Evolutionary conservation across 1,284 basidiomycete species (phyloP), one percentile per base, ranked within the genome.

Genomic region (Papiliotrema flavescens): DNA sequence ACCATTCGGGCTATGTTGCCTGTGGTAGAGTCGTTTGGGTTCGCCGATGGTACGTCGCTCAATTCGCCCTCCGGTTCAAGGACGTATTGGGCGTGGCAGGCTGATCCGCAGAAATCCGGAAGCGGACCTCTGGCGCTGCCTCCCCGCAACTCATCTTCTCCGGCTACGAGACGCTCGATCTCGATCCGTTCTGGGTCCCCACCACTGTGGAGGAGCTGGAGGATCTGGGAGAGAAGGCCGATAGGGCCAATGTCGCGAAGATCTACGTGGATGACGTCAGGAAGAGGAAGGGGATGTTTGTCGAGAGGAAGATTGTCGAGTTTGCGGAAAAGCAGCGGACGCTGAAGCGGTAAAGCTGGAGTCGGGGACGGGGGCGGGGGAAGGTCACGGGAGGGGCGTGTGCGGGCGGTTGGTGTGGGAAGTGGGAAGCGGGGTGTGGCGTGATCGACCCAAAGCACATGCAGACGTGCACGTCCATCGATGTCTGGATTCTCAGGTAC

Each of bases 101-200:
- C 51, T 34, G n/a, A 44, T 20, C 2, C 20, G n/a, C 66, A 92
- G 95, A 98, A 69, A 96, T 99, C 64, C 85, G 96, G 49, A 98
- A 93, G 71, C 83, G 90, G 24, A 98, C 96, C 0, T 96, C 92
- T 0, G 96, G 96, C 4, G 94, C 94, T 3, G 96, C 96, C 1
- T 93, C 88, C 59, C 95, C 96, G 0, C 96, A 98, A 72, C 81
- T 99, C 26, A 90, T 98, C 63, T 98, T 99, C 76, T 89, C 86
- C 73, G 95, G 95, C 81, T 92, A 78, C 74, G 90, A 95, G 73
- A 81, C 91, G 65, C 81, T 96, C 28, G 89, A 93, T 75, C 84
- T 87, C 64, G 93, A 98, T 79, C 96, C 96, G 2, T 98, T 95
- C 80, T 98, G 96, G 96, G 94, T 98, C 0, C 96, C 96, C 0